These are phyloP conservation scores for Exophiala oligosperma DNA, from an alignment of 2,329 filamentous ascomycete genomes.

Conservation along the genomic window DNA sequence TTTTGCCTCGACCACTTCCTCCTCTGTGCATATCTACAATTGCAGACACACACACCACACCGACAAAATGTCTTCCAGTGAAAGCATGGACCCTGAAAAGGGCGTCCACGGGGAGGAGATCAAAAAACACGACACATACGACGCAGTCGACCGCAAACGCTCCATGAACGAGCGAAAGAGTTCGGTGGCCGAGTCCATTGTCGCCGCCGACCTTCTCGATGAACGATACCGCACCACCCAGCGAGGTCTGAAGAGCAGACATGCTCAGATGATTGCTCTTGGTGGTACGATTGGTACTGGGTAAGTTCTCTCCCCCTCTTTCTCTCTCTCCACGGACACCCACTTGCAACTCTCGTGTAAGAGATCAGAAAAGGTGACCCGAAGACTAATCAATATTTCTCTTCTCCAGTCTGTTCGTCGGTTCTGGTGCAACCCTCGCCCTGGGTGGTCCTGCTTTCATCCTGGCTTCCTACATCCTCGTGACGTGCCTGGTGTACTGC, in stretches of 20 bases:
- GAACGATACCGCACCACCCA: conserved; percentile 41
- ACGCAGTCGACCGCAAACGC: conserved; percentile 10
- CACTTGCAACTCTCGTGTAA: too few species aligned
- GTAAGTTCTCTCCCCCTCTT: neutral
- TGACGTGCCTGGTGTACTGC: conserved; percentile 48
- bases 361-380: too few species aligned
- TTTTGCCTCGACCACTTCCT: neutral
- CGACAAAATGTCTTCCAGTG: conserved; percentile 6
- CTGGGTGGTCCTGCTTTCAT: conserved; percentile 29
- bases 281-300: conserved; percentile 30
- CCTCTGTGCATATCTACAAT: neutral
- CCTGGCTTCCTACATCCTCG: conserved; percentile 30
- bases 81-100: conserved; percentile 24
- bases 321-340: too few species aligned
- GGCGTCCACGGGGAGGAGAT: conserved; percentile 2
- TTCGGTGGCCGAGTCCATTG: conserved; percentile 32
- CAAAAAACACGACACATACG: conserved; percentile 1
- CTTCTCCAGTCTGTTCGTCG: conserved; percentile 25
- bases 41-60: neutral
- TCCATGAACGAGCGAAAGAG: conserved; percentile 16
- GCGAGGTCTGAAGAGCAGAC: conserved; percentile 44
- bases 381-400: neutral
- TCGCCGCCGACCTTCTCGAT: conserved; percentile 42
- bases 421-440: conserved; percentile 23
- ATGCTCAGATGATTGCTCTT: conserved; percentile 40